Percentiles rank a stretch among this genome's conserved stretches.
These are phyloP conservation scores for Trichoderma arundinaceum DNA, from an alignment of 2,329 filamentous ascomycete species.

Conservation along the genomic window DNA sequence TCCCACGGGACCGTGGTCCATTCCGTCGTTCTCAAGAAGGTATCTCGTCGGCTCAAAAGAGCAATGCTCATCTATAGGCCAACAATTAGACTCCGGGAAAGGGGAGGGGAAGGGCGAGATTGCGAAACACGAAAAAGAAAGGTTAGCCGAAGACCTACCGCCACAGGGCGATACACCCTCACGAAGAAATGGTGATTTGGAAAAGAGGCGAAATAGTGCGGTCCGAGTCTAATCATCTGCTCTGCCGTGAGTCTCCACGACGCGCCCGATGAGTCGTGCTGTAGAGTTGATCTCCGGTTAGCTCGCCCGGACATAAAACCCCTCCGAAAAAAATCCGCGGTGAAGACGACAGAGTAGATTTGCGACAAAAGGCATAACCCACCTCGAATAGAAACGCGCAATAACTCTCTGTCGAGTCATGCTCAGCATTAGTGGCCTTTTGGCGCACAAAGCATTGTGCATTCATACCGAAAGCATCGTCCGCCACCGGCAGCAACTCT, in stretches of 20 bases:
- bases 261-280: constrained; percentile 54
- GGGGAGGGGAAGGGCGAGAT: background rate
- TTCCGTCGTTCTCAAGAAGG: constrained; percentile 57
- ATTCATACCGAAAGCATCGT: constrained; percentile 49
- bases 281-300: constrained; percentile 9
- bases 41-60: constrained; percentile 56
- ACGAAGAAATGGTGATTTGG: constrained; percentile 64
- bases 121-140: background rate
- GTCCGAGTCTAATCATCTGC: constrained; percentile 51
- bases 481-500: constrained; percentile 46
- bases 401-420: constrained; percentile 47
- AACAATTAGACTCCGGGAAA: background rate
- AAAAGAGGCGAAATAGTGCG: constrained; percentile 55
- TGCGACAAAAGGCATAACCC: constrained; percentile 33
- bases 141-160: constrained; percentile 48
- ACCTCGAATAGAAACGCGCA: constrained; percentile 63
- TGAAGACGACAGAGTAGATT: background rate
- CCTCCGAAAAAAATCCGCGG: background rate
- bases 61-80: constrained; percentile 51
- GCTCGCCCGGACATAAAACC: background rate
- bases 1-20: constrained; percentile 61
- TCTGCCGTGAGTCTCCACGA: constrained; percentile 48
- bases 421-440: constrained; percentile 41
- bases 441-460: constrained; percentile 54
- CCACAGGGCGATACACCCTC: constrained; percentile 59